A percentile compares a stretch with the other conserved stretches of the same genome.
These are phyloP conservation scores for Cystoderma amianthinum DNA, from an alignment of 768 basidiomycete genomes.

Conservation along the genomic window DNA sequence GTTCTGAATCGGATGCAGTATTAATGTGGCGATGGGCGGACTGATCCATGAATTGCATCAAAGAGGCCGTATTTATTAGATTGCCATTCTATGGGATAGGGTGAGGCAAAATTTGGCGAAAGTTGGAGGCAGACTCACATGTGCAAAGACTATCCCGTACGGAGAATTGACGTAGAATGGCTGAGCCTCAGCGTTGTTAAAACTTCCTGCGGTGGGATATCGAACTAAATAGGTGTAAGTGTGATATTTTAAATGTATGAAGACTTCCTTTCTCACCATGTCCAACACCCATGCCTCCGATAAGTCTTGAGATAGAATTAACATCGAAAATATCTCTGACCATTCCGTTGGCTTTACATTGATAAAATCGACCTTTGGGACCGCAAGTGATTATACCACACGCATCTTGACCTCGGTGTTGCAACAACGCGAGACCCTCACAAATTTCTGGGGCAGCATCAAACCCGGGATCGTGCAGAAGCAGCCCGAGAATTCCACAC, in stretches of 20 bases:
- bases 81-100: slow-evolving; percentile 99
- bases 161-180: slow-evolving; percentile 99
- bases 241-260: background rate
- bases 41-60: slow-evolving; percentile 93
- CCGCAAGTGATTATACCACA: slow-evolving; percentile 97
- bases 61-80: slow-evolving; percentile 82
- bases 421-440: slow-evolving; percentile 91
- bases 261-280: slow-evolving; percentile 61
- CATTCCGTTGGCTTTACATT: slow-evolving; percentile 99
- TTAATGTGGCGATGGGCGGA: slow-evolving; percentile 98
- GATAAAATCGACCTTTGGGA: slow-evolving; percentile 89
- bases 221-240: slow-evolving; percentile 50
- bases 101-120: too few species aligned
- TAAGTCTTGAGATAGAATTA: slow-evolving; percentile 63
- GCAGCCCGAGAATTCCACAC: slow-evolving; percentile 91
- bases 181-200: slow-evolving; percentile 94
- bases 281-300: slow-evolving; percentile 96
- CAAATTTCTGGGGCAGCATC: slow-evolving; percentile 84
- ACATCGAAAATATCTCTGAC: slow-evolving; percentile 94
- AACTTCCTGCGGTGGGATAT: slow-evolving; percentile 97
- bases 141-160: slow-evolving; percentile 96
- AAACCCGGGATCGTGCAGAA: slow-evolving; percentile 69
- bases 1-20: slow-evolving; percentile 96
- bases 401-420: slow-evolving; percentile 97
- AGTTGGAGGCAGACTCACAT: too few species aligned